phyloP scores from a whole-genome alignment of 2,329 filamentous ascomycete species.

The Cercospora zeae-maydis region DNA sequence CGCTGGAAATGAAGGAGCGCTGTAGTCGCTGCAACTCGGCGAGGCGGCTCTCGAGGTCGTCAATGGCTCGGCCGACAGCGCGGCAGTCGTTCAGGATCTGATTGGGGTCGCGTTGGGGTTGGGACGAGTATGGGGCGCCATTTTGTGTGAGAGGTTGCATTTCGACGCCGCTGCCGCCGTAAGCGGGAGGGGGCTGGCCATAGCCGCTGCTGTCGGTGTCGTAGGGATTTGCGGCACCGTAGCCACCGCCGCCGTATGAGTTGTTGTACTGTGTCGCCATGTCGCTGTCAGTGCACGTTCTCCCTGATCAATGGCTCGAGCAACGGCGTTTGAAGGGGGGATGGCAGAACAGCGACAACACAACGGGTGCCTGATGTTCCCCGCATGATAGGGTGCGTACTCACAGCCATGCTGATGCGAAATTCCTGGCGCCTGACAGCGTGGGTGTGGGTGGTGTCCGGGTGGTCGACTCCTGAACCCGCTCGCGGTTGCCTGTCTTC shows the following conservation, averaged over 20 bases:
- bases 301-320: conserved; percentile 1
- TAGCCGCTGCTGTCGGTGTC: conserved; percentile 34
- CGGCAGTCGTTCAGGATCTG: conserved; percentile 80
- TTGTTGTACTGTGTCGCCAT: conserved; percentile 30
- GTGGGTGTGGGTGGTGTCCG: background rate
- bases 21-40: conserved; percentile 69
- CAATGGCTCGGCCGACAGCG: conserved; percentile 73
- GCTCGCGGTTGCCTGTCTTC: background rate
- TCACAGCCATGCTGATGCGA: conserved; percentile 17
- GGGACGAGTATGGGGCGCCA: conserved; percentile 25
- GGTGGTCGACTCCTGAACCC: conserved; percentile 2
- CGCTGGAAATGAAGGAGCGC: conserved; percentile 66
- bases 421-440: conserved; percentile 16
- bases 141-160: conserved; percentile 59
- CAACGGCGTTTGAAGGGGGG: background rate
- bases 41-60: conserved; percentile 69
- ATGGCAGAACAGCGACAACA: background rate
- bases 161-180: conserved; percentile 52
- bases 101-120: conserved; percentile 58
- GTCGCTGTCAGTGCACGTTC: background rate
- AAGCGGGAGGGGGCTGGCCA: conserved; percentile 30
- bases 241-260: conserved; percentile 39
- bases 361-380: background rate
- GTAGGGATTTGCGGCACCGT: conserved; percentile 57
- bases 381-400: conserved; percentile 6